phyloP scores from a whole-genome alignment of 768 basidiomycete genomes.

The Russula abietina region DNA sequence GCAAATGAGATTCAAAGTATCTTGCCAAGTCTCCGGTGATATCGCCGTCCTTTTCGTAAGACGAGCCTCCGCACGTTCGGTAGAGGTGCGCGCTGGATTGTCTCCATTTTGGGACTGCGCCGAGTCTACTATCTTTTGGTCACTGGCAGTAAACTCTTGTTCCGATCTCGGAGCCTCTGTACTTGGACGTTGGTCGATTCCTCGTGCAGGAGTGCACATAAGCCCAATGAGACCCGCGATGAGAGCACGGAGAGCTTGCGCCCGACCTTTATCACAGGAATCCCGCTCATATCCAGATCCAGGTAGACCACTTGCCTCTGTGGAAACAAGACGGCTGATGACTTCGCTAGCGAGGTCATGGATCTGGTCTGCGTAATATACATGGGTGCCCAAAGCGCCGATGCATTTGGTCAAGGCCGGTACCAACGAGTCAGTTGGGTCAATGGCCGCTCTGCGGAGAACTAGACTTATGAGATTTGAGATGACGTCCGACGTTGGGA shows the following conservation, averaged over 20 bases:
- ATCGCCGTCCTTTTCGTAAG: slow-evolving; percentile 59
- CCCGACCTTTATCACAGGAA: slow-evolving; percentile 41
- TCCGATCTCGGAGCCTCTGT: slow-evolving; percentile 15
- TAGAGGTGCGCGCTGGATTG: slow-evolving; percentile 12
- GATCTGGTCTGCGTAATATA: slow-evolving; percentile 95
- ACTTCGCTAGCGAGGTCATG: slow-evolving; percentile 86
- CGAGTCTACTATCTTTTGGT: not conserved
- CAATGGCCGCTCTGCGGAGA: slow-evolving; percentile 58
- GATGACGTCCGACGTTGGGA: slow-evolving; percentile 86
- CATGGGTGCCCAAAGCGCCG: slow-evolving; percentile 78
- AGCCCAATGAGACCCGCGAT: slow-evolving; percentile 66
- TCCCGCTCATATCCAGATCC: slow-evolving; percentile 38
- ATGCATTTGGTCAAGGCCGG: slow-evolving; percentile 68
- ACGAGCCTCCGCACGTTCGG: slow-evolving; percentile 29
- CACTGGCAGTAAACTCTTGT: slow-evolving; percentile 17
- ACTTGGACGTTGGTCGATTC: slow-evolving; percentile 3
- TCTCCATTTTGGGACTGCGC: not conserved
- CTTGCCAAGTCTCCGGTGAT: slow-evolving; percentile 84
- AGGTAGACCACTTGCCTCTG: slow-evolving; percentile 60
- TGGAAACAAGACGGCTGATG: slow-evolving; percentile 60
- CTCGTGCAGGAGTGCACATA: slow-evolving; percentile 47
- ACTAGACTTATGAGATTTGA: slow-evolving; percentile 71
- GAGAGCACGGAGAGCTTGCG: slow-evolving; percentile 64
- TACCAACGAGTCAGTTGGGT: slow-evolving; percentile 59
- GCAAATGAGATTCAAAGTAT: slow-evolving; percentile 79